Evolutionary conservation across 1,284 basidiomycete species (phyloP), one percentile per base, ranked within the genome.

Genomic region (Heimioporus punctisporus): DNA sequence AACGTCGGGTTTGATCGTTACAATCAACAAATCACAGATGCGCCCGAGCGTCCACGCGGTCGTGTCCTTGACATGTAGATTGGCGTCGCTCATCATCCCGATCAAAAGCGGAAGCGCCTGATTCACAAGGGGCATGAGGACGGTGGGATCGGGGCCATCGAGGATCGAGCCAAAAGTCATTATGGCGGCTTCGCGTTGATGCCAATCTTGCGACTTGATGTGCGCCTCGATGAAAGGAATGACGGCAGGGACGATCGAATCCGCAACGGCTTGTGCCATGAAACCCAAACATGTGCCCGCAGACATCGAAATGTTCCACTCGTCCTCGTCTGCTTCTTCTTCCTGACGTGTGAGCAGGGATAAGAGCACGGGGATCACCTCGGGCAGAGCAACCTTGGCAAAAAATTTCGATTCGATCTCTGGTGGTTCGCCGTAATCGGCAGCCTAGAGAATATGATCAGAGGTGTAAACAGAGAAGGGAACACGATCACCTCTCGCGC

Each of bases 91-190:
- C 88, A 99, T 95, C 95, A 98, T 98, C 65, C 89, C 88, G 68
- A 99, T 95, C 56, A 99, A 83, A 46, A 96, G 90, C 19, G 94
- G 93, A 9, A 99, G 81, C 4, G 97, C 97, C 73, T 98, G 95
- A 63, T 92, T 86, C 60, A 98, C 96, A 42, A 99, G 86, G 24
- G 95, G 95, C 24, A 88, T 90, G 47, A 99, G 84, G 40, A 93
- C 87, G 42, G 77, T 76, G 31, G 93, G 90, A 68, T 97, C 93
- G 14, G 97, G 97, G 4, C 97, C 97, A 60, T 98, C 96, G 51
- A 99, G 84, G 67, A 99, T 98, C 4, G 93, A 97, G 52, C 97
- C 97, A 68, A 99, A 99, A 43, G 95, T 90, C 95, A 98, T 98
- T 60, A 98, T 90, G 23, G 97, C 96, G 1, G 97, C 97, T 73